A percentile compares a stretch with the other conserved stretches of the same genome.
Evolutionary conservation across 2,329 filamentous ascomycete species (phyloP).

Genomic region (Aspergillus eucalypticola): DNA sequence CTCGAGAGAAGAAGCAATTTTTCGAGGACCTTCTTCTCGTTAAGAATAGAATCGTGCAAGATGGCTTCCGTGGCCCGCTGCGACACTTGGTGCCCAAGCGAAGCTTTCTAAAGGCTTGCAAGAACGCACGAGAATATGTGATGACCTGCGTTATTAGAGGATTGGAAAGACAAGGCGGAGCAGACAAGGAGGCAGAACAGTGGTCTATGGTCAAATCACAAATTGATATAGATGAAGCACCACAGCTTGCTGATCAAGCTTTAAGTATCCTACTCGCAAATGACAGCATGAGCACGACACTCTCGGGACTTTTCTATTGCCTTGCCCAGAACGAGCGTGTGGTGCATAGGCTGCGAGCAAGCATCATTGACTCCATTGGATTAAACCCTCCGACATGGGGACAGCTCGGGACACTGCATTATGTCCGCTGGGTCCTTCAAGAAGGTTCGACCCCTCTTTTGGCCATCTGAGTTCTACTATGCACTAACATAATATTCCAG

Average conservation of each 20-base stretch:
- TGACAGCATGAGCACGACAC: slow-evolving; percentile 16
- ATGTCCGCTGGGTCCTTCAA: slow-evolving; percentile 14
- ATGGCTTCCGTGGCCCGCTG: slow-evolving; percentile 13
- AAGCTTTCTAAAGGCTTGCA: not conserved
- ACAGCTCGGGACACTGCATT: slow-evolving; percentile 11
- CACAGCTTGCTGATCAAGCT: slow-evolving; percentile 6
- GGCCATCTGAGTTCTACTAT: too few relatives aligned
- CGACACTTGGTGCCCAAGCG: not conserved
- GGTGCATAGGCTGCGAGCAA: slow-evolving; percentile 1
- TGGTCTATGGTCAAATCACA: not conserved
- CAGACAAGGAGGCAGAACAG: not conserved
- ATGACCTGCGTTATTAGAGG: not conserved
- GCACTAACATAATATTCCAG: not conserved
- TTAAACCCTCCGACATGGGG: slow-evolving; percentile 5
- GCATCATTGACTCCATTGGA: slow-evolving; percentile 7
- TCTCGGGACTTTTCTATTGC: slow-evolving; percentile 17
- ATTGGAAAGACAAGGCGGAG: not conserved
- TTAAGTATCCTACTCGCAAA: slow-evolving; percentile 15
- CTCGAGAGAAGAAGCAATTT: slow-evolving; percentile 7
- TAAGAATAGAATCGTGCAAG: slow-evolving; percentile 11
- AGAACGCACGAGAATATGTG: not conserved
- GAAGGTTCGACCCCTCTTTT: not conserved
- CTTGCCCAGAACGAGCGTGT: slow-evolving; percentile 10
- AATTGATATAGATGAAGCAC: not conserved
- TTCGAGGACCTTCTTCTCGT: not conserved